Evolutionary conservation across 2,329 filamentous ascomycete genomes (phyloP), one percentile per base, ranked within the genome.

Genomic region (Teratosphaeria pseudoeucalypti): DNA sequence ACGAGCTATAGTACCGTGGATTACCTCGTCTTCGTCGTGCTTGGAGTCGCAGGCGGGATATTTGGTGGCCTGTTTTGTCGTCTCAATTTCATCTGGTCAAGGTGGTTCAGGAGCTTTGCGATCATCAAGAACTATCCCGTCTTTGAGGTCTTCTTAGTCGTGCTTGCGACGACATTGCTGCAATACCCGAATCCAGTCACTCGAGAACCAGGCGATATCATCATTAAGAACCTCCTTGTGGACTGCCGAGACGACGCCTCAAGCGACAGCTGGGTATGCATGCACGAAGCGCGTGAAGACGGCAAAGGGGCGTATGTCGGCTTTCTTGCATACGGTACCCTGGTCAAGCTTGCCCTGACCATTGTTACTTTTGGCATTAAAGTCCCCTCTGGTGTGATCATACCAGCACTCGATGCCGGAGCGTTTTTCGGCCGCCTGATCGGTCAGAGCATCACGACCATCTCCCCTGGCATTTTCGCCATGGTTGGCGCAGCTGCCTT

Each of bases 401-500:
- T 85, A 57, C 82, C 82, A 0, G 78, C 82, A 2, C 74, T 85
- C 2, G 80, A 82, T 60, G 81, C 78, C 3, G 82, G 82, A 14
- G 82, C 81, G 0, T 74, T 85, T 34, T 84, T 84, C 62, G 82
- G 82, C 3, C 76, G 82, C 2, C 73, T 85, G 3, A 65, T 83
- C 1, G 82, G 78, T 62, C 71, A 80, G 65, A 65, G 67, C 14
- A 70, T 79, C 16, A 66, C 70, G 0, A 68, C 69, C 7, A 80
- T 81, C 19, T 81, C 79, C 1, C 81, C 82, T 0, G 81, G 82
- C 2, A 82, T 84, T 57, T 84, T 84, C 67, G 82, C 82, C 58
- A 82, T 85, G 79, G 81, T 85, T 10, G 82, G 81, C 1, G 78
- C 82, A 0, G 81, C 79, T 2, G 81, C 81, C 0, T 84, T 84